These are phyloP conservation scores for Echinosophora koreensis DNA, from an alignment of 306 rosid species.

Conservation along the genomic window DNA sequence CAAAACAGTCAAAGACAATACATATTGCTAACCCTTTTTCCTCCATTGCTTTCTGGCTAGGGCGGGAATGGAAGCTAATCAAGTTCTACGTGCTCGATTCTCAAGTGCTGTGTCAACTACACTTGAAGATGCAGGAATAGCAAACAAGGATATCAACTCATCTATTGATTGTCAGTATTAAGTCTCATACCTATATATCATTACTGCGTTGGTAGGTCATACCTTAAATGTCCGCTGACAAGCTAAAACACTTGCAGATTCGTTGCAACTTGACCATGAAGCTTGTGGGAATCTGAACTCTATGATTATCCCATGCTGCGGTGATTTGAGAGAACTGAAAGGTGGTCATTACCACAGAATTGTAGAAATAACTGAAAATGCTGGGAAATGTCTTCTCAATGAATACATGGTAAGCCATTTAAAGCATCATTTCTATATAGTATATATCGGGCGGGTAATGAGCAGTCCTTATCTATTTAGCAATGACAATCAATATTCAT, in stretches of 20 bases:
- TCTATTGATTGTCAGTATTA: slow-evolving; percentile 82
- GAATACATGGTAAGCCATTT: slow-evolving; percentile 79
- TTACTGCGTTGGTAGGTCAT: slow-evolving; percentile 20
- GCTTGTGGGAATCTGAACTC: slow-evolving; percentile 92
- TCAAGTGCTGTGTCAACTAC: slow-evolving; percentile 76
- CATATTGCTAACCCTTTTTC: slow-evolving; percentile 30
- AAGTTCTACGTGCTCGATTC: slow-evolving; percentile 75
- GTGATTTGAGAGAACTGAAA: slow-evolving; percentile 86
- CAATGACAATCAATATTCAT: neutral
- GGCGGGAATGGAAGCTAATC: slow-evolving; percentile 88
- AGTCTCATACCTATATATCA: slow-evolving; percentile 17
- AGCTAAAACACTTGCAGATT: slow-evolving; percentile 65
- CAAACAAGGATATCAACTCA: slow-evolving; percentile 82
- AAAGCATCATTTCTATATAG: neutral
- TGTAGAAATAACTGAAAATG: slow-evolving; percentile 89
- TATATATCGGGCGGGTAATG: no score
- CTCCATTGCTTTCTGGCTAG: slow-evolving; percentile 50
- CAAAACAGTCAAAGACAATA: slow-evolving; percentile 1
- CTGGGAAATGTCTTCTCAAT: slow-evolving; percentile 71
- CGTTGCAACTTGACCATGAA: slow-evolving; percentile 92
- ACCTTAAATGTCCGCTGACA: neutral
- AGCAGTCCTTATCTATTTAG: no score
- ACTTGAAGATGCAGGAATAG: slow-evolving; percentile 82
- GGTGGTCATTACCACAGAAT: slow-evolving; percentile 93
- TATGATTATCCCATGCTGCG: slow-evolving; percentile 87